Evolutionary conservation across 2,329 filamentous ascomycete genomes (phyloP), one percentile per base, ranked within the genome.

Genomic region (Periconia macrospinosa): DNA sequence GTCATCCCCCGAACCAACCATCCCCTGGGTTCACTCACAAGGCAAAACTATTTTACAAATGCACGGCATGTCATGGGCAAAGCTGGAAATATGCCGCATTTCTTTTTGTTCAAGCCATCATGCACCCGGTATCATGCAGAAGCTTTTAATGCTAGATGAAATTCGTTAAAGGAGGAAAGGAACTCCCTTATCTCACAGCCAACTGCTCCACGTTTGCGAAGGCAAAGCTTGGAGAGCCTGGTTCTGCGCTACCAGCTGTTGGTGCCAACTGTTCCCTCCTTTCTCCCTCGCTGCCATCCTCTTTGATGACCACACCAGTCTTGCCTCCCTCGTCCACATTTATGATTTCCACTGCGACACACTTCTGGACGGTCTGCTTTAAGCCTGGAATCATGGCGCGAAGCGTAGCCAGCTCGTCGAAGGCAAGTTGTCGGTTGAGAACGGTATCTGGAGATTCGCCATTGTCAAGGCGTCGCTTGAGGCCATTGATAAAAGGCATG

Each of bases 401-500:
- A 52, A 97, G 80, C 33, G 88, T 89, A 55, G 83, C 81, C 45
- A 86, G 80, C 80, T 99, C 94, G 66, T 97, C 88, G 73, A 97
- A 99, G 1, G 85, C 82, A 57, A 99, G 80, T 76, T 93, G 91
- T 61, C 92, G 84, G 70, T 93, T 86, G 68, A 97, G 87, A 10
- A 97, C 91, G 2, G 77, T 80, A 20, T 83, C 79, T 1, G 85
- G 78, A 14, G 93, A 86, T 57, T 90, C 88, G 47, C 82, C 81
- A 37, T 72, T 71, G 53, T 91, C 81, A 52, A 99, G 83, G 49
- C 90, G 86, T 74, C 85, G 90, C 87, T 97, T 97, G 55, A 97
- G 79, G 7, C 74, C 78, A 78, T 97, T 92, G 47, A 97, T 87
- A 69, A 97, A 97, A 0, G 94, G 94, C 93, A 97, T 97, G 2